Evolutionary conservation across 2,329 filamentous ascomycete genomes (phyloP), one percentile per base, ranked within the genome.

Genomic region (Fusarium tanahbumbuense): DNA sequence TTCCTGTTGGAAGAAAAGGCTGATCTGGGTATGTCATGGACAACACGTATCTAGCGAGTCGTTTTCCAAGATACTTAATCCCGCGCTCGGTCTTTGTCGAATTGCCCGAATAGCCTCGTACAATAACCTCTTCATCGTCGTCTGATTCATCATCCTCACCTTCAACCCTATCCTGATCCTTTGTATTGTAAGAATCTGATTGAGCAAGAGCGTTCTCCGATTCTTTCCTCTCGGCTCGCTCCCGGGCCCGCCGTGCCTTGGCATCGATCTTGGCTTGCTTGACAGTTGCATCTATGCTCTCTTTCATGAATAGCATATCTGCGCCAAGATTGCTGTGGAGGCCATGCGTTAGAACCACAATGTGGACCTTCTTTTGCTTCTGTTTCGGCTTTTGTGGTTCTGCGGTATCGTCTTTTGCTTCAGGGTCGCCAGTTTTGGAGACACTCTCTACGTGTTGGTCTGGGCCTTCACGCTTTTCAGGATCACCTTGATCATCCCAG

Each of bases 281-380:
- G 6, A 91, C 91, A 5, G 93, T 90, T 28, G 90, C 89, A 81
- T 99, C 96, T 67, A 99, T 98, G 79, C 93, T 97, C 81, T 99
- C 96, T 77, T 99, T 99, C 78, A 99, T 82, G 77, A 93, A 99
- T 22, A 99, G 84, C 96, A 99, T 97, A 78, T 99, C 96, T 23
- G 94, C 92, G 8, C 96, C 93, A 15, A 98, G 85, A 78, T 99
- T 99, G 80, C 95, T 97, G 79, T 99, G 96, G 68, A 99, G 81
- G 0, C 96, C 96, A 81, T 99, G 96, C 0, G 96, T 98, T 52
- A 99, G 82, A 34, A 99, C 86, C 25, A 99, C 96, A 44, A 99
- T 83, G 78, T 99, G 96, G 4, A 99, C 85, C 70, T 91, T 95
- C 81, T 93, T 93, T 71, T 87, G 86, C 77, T 90, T 92, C 68